A percentile compares a stretch with the other conserved stretches of the same genome.
phyloP scores from a whole-genome alignment of 1,284 basidiomycete species.

The Ganoderma meredithae region DNA sequence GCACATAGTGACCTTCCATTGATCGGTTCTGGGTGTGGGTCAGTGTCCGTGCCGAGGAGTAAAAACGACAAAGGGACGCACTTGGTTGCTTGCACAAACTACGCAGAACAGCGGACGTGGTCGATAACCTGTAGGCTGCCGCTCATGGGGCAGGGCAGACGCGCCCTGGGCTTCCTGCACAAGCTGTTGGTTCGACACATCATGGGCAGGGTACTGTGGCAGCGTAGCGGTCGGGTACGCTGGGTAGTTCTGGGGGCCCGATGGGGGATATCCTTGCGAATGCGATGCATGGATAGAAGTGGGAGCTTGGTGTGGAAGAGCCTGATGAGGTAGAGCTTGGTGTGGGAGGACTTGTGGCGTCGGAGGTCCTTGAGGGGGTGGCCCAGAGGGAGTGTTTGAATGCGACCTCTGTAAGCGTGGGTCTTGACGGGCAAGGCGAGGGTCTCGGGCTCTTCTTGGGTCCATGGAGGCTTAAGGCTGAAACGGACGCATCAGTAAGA shows the following conservation, averaged over 20 bases:
- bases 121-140: constrained; percentile 52
- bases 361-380: constrained; percentile 14
- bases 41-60: not conserved
- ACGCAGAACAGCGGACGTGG: constrained; percentile 90
- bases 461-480: constrained; percentile 59
- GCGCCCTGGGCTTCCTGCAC: constrained; percentile 39
- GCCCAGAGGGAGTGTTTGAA: constrained; percentile 48
- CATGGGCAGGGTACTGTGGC: constrained; percentile 37
- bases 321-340: constrained; percentile 26
- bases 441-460: constrained; percentile 80
- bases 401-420: constrained; percentile 66
- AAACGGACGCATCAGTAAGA: constrained; percentile 17
- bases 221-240: constrained; percentile 47
- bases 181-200: constrained; percentile 38
- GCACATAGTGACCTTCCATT: constrained; percentile 97
- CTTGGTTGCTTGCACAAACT: constrained; percentile 98
- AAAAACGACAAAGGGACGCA: constrained; percentile 44
- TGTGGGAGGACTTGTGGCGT: constrained; percentile 26
- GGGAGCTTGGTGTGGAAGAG: not conserved
- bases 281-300: constrained; percentile 30
- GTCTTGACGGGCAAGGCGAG: constrained; percentile 73
- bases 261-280: constrained; percentile 29
- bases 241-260: constrained; percentile 27
- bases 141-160: constrained; percentile 22
- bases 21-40: constrained; percentile 83